Evolutionary conservation across 345 rosid genomes (phyloP).

Genomic region (Arabis hirsuta): DNA sequence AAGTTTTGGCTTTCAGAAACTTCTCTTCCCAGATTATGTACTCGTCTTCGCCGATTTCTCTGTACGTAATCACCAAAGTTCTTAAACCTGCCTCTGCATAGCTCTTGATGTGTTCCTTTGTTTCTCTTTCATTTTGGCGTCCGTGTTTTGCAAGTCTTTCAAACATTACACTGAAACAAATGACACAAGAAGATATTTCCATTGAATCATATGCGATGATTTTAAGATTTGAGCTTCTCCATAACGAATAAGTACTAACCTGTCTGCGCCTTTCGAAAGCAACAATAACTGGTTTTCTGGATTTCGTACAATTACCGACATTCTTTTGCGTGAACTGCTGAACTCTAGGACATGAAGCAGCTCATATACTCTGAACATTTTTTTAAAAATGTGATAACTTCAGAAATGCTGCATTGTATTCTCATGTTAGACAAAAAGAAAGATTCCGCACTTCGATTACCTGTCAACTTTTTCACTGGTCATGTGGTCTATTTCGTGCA

Average conservation of each 20-base stretch:
- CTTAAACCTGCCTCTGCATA: slow-evolving; percentile 86
- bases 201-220: background rate
- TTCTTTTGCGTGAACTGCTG: slow-evolving; percentile 81
- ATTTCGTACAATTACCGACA: slow-evolving; percentile 87
- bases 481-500: slow-evolving; percentile 60
- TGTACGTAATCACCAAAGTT: slow-evolving; percentile 73
- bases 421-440: background rate
- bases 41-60: slow-evolving; percentile 69
- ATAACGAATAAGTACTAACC: slow-evolving; percentile 49
- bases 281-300: slow-evolving; percentile 62
- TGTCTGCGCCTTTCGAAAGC: slow-evolving; percentile 92
- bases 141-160: slow-evolving; percentile 68
- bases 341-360: slow-evolving; percentile 89
- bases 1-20: slow-evolving; percentile 60
- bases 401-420: background rate
- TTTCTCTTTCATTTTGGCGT: slow-evolving; percentile 51
- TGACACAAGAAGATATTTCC: slow-evolving; percentile 1
- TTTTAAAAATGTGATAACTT: slow-evolving; percentile 19
- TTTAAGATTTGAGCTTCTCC: background rate
- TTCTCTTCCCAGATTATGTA: slow-evolving; percentile 62
- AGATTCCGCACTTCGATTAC: slow-evolving; percentile 35
- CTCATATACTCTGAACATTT: slow-evolving; percentile 58
- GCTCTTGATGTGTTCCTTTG: slow-evolving; percentile 59
- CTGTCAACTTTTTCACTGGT: slow-evolving; percentile 49
- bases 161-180: slow-evolving; percentile 68